A percentile compares a stretch with the other conserved stretches of the same genome.
Evolutionary conservation across 225 moss, liverwort and hornwort genomes (phyloP).

Genomic region (Rhytidiadelphus loreus): DNA sequence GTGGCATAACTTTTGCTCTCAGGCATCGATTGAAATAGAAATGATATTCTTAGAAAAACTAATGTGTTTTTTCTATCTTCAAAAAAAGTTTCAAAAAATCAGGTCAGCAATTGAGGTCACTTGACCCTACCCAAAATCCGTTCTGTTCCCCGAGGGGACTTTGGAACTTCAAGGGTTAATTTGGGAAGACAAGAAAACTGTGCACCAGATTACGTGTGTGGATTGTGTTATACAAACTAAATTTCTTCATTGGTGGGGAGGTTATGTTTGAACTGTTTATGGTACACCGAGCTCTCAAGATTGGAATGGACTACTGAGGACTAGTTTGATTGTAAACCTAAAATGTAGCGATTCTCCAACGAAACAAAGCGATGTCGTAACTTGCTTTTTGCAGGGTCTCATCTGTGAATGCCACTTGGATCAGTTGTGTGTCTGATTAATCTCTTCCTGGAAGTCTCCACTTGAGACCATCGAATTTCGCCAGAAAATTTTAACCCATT

Average conservation of each 20-base stretch:
- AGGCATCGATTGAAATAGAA: not conserved
- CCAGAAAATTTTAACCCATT: not conserved
- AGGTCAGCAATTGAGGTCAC: not conserved
- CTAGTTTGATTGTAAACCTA: not conserved
- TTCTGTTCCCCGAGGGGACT: rapidly evolving
- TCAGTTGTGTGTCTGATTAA: not conserved
- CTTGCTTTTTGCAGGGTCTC: not conserved
- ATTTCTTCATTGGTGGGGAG: too few species aligned
- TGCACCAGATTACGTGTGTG: not conserved
- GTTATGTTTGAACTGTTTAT: too few species aligned
- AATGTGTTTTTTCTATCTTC: not conserved
- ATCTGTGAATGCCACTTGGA: not conserved
- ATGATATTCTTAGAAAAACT: too few species aligned
- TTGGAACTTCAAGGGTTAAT: not conserved
- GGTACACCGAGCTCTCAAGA: not conserved
- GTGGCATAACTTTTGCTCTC: not conserved
- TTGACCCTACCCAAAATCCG: not conserved
- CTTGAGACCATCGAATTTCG: not conserved
- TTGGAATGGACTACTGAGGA: not conserved
- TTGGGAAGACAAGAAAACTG: not conserved
- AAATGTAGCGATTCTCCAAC: not conserved
- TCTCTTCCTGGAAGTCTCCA: not conserved
- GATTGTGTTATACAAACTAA: too few species aligned
- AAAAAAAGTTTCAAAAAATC: not conserved
- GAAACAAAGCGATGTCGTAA: not conserved